A percentile compares a stretch with the other conserved stretches of the same genome.
Evolutionary conservation across 371 early-diverging fungal species (phyloP).

Genomic region (Syncephalastrum contaminatum): DNA sequence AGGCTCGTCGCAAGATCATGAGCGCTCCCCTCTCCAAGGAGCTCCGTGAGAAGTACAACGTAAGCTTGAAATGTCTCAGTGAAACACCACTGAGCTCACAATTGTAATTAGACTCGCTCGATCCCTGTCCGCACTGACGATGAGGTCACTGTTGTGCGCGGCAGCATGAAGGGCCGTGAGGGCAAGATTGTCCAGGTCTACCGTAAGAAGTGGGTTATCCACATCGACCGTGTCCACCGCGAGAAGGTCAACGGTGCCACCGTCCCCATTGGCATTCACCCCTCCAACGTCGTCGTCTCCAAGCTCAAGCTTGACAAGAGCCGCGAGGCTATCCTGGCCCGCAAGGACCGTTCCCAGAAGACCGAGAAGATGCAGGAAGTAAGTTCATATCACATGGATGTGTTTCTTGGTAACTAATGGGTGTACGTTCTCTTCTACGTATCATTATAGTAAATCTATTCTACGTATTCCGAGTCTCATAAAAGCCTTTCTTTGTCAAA

Average conservation of each 20-base stretch:
- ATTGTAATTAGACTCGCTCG: conserved; percentile 68
- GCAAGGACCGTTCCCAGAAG: conserved; percentile 58
- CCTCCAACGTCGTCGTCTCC: conserved; percentile 96
- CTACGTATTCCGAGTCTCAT: no score
- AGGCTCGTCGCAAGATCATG: conserved; percentile 94
- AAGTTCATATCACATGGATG: conserved; percentile 1
- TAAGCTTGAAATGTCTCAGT: conserved; percentile 26
- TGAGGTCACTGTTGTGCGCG: conserved; percentile 94
- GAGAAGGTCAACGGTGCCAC: conserved; percentile 95
- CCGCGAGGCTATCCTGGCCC: conserved; percentile 83
- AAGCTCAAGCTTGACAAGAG: conserved; percentile 95
- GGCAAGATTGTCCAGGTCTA: conserved; percentile 95
- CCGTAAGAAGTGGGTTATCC: conserved; percentile 97
- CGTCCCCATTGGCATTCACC: conserved; percentile 93
- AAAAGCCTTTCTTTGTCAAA: no score
- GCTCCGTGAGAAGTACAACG: conserved; percentile 94
- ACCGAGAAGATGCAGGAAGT: conserved; percentile 45
- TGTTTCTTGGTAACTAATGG: no score
- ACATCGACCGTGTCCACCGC: conserved; percentile 92
- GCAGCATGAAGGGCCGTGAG: conserved; percentile 94
- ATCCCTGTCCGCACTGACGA: conserved; percentile 97
- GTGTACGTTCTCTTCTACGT: no score
- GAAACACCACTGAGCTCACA: background rate
- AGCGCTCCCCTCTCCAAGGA: conserved; percentile 95
- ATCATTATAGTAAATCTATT: no score